Conservation (phyloP, 164 flowering plant species). For the Hamamelis virginiana region DNA sequence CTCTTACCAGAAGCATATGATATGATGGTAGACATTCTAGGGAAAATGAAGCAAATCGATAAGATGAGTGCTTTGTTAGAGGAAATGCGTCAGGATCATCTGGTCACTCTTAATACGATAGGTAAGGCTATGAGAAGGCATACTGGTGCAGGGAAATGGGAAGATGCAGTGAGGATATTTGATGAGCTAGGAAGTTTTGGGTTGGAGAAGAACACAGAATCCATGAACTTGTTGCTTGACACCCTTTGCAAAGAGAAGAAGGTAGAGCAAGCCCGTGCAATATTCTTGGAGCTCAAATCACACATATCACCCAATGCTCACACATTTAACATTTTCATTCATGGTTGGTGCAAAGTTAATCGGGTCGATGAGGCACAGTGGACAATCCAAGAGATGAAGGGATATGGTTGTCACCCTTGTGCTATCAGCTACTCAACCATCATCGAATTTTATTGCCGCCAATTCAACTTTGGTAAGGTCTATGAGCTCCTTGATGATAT, state of each 20-base stretch:
- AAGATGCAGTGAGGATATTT: constrained; percentile 52
- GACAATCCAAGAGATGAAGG: constrained; percentile 89
- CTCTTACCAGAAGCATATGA: constrained; percentile 51
- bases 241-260: constrained; percentile 74
- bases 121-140: constrained; percentile 78
- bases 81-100: constrained; percentile 40
- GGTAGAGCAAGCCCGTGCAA: constrained; percentile 65
- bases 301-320: constrained; percentile 60
- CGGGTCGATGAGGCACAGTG: constrained; percentile 78
- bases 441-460: constrained; percentile 56
- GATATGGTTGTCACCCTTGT: constrained; percentile 62
- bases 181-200: constrained; percentile 53
- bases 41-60: constrained; percentile 62
- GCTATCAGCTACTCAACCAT: constrained; percentile 82
- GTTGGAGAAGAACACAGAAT: constrained; percentile 63
- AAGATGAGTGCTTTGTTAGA: constrained; percentile 50
- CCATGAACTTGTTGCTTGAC: constrained; percentile 82
- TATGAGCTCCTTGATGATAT: constrained; percentile 69
- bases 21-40: constrained; percentile 69
- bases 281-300: constrained; percentile 59
- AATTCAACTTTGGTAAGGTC: constrained; percentile 44
- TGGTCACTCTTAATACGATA: constrained; percentile 50
- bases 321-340: constrained; percentile 63
- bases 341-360: constrained; percentile 67
- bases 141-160: constrained; percentile 72